Conservation (phyloP, 179 eudicot species). For the Beta macrorhiza region DNA sequence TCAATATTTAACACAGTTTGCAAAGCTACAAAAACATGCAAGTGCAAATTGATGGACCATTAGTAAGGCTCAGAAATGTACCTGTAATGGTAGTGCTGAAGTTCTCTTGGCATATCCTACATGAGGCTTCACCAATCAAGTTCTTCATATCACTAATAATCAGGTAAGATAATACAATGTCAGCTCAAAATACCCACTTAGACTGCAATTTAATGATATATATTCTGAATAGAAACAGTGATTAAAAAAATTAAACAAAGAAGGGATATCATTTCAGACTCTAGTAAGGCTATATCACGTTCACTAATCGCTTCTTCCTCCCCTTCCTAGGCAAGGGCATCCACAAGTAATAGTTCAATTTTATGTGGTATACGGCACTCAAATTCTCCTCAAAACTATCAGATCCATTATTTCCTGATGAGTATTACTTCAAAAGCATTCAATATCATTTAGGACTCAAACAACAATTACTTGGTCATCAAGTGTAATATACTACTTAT, state of each 20-base stretch:
- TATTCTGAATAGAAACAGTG: background rate
- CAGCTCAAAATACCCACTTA: background rate
- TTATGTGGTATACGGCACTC: background rate
- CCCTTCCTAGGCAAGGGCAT: background rate
- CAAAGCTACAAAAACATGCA: background rate
- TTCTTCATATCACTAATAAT: slow-evolving; percentile 83
- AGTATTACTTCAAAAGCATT: background rate
- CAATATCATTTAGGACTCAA: background rate
- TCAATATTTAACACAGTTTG: background rate
- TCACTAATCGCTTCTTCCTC: background rate
- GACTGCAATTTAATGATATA: background rate
- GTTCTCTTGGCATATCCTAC: slow-evolving; percentile 85
- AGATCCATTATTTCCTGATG: background rate
- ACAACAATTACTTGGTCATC: background rate
- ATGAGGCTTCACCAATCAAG: slow-evolving; percentile 74
- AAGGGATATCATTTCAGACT: too few species aligned
- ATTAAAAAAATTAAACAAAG: background rate
- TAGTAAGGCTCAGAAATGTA: slow-evolving; percentile 20
- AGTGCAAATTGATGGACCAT: background rate
- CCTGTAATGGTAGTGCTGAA: slow-evolving; percentile 88
- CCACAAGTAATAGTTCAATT: background rate
- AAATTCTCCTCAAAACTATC: background rate
- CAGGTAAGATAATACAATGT: slow-evolving; percentile 12
- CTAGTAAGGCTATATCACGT: background rate
- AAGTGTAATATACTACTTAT: background rate